phyloP scores from a whole-genome alignment of 495 filamentous ascomycete genomes.

The Penicillium macrosclerotiorum region DNA sequence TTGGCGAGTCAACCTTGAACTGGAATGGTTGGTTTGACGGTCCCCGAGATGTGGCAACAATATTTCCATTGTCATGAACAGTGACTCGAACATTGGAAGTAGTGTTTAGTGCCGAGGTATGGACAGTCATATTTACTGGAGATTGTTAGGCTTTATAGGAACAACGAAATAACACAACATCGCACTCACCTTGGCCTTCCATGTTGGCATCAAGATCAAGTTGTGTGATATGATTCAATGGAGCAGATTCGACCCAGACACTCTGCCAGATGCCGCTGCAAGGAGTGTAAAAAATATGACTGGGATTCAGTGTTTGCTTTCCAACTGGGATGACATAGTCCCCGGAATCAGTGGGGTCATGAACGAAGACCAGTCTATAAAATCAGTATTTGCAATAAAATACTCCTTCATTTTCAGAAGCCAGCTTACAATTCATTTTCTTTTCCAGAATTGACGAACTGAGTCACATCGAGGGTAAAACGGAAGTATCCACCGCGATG shows the following conservation, averaged over 20 bases:
- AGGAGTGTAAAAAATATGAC: slow-evolving; percentile 68
- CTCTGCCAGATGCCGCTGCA: slow-evolving; percentile 71
- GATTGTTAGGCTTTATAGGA: slow-evolving; percentile 15
- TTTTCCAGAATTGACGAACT: slow-evolving; percentile 36
- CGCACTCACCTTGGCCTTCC: slow-evolving; percentile 54
- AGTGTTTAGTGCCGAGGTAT: slow-evolving; percentile 28
- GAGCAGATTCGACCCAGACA: slow-evolving; percentile 64
- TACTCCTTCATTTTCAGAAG: too few species aligned
- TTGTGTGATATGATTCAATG: slow-evolving; percentile 50
- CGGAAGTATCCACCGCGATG: slow-evolving; percentile 62
- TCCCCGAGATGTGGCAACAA: slow-evolving; percentile 38
- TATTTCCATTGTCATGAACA: slow-evolving; percentile 38
- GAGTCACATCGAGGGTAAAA: slow-evolving; percentile 59
- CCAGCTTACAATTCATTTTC: slow-evolving; percentile 54
- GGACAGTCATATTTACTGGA: slow-evolving; percentile 52
- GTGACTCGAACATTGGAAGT: slow-evolving; percentile 39
- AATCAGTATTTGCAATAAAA: slow-evolving; percentile 1
- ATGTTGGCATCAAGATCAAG: slow-evolving; percentile 57
- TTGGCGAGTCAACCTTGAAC: slow-evolving; percentile 49
- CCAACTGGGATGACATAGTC: slow-evolving; percentile 59
- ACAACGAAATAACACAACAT: not conserved
- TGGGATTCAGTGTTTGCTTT: slow-evolving; percentile 57
- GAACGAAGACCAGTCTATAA: slow-evolving; percentile 57
- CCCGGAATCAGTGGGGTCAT: slow-evolving; percentile 60
- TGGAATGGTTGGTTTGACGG: slow-evolving; percentile 46